Evolutionary conservation across 257 asterid species (phyloP).

Genomic region (Misopates orontium): DNA sequence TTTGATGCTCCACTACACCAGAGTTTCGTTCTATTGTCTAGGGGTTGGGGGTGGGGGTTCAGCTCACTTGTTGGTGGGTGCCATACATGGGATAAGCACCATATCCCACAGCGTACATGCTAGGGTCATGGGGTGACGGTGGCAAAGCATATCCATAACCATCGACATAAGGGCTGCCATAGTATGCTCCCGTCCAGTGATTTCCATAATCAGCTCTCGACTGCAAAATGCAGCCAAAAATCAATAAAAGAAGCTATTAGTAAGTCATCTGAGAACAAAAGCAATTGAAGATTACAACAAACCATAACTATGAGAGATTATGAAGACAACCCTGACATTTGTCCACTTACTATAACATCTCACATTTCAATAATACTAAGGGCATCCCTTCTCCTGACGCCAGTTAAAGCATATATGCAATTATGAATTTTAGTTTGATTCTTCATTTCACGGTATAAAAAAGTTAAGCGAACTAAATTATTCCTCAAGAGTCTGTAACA

Average conservation of each 20-base stretch:
- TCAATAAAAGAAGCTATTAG: background rate
- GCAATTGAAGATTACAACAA: too few species aligned
- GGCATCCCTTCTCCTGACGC: too few species aligned
- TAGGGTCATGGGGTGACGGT: slow-evolving; percentile 67
- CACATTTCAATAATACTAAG: too few species aligned
- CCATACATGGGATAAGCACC: slow-evolving; percentile 84
- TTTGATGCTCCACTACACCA: slow-evolving; percentile 14
- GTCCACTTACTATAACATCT: too few species aligned
- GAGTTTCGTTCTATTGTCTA: background rate
- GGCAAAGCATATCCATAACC: slow-evolving; percentile 77
- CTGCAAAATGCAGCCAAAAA: slow-evolving; percentile 41
- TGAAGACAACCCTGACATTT: too few species aligned
- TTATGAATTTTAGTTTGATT: too few species aligned
- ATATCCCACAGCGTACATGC: slow-evolving; percentile 79
- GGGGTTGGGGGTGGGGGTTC: slow-evolving; percentile 21
- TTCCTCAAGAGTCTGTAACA: too few species aligned
- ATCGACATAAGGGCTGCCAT: slow-evolving; percentile 78
- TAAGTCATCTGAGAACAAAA: too few species aligned
- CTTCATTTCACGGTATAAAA: too few species aligned
- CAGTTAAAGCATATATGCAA: too few species aligned
- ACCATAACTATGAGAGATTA: too few species aligned
- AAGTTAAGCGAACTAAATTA: too few species aligned
- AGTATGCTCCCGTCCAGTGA: slow-evolving; percentile 83
- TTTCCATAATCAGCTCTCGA: slow-evolving; percentile 62
- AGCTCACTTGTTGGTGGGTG: slow-evolving; percentile 89